Conservation (phyloP, 768 basidiomycete genomes). For the Mycena rosella region DNA sequence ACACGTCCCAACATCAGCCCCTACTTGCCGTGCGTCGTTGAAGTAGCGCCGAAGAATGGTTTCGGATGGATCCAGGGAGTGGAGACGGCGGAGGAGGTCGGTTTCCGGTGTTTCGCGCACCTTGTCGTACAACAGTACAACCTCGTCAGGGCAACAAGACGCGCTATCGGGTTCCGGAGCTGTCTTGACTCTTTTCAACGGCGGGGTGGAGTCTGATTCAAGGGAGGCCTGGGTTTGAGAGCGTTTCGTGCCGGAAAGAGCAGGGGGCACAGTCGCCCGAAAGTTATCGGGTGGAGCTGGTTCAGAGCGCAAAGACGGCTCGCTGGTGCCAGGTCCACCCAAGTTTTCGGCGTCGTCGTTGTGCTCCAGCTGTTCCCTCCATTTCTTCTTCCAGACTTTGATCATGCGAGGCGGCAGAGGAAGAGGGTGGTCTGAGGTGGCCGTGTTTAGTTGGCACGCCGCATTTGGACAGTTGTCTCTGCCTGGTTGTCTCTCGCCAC, state of each 20-base stretch:
- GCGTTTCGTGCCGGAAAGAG: conserved; percentile 29
- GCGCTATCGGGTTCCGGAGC: conserved; percentile 20
- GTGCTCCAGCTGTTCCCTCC: conserved; percentile 51
- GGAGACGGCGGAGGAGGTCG: conserved; percentile 23
- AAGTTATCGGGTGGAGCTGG: conserved; percentile 32
- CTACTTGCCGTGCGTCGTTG: conserved; percentile 58
- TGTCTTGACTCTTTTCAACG: conserved; percentile 19
- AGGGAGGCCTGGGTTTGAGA: conserved; percentile 19
- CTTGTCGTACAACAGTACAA: conserved; percentile 24
- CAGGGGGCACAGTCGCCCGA: conserved; percentile 16
- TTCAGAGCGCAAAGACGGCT: conserved; percentile 41
- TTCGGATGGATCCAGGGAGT: conserved; percentile 53
- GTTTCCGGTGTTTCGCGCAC: conserved; percentile 19
- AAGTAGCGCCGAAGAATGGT: conserved; percentile 57
- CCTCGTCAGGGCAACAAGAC: conserved; percentile 7
- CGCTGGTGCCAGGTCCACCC: conserved; percentile 45
- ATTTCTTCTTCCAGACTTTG: conserved; percentile 64
- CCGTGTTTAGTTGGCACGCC: no score
- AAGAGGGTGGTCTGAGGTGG: neutral
- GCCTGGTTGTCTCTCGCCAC: neutral
- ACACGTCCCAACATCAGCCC: conserved; percentile 72
- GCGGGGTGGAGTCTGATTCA: conserved; percentile 9
- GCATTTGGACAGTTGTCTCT: no score
- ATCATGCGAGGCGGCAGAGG: conserved; percentile 52
- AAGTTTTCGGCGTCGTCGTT: conserved; percentile 40